Conservation (phyloP, 345 rosid genomes). For the Salix suchowensis region DNA sequence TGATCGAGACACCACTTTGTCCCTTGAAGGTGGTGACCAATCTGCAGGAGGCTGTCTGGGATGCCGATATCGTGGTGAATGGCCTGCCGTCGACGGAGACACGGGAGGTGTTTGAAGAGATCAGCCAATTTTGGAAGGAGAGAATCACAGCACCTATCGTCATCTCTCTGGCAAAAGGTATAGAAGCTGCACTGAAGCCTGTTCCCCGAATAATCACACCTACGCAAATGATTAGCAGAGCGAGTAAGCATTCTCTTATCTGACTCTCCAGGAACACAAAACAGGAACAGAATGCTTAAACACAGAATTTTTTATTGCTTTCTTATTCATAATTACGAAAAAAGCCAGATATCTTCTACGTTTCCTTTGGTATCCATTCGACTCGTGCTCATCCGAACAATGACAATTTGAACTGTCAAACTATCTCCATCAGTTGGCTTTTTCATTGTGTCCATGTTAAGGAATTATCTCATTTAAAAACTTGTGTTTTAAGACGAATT, state of each 20-base stretch:
- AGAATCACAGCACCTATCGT: slow-evolving; percentile 68
- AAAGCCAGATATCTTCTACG: background rate
- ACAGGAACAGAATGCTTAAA: background rate
- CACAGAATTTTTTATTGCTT: background rate
- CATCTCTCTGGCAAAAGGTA: slow-evolving; percentile 84
- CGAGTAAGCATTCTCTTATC: slow-evolving; percentile 50
- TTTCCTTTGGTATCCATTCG: background rate
- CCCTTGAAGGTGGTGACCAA: slow-evolving; percentile 93
- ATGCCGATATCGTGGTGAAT: slow-evolving; percentile 91
- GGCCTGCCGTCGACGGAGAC: slow-evolving; percentile 97
- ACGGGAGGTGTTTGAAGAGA: slow-evolving; percentile 74
- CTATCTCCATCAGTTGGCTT: background rate
- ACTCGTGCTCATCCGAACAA: background rate
- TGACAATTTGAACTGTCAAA: background rate
- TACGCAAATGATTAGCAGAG: slow-evolving; percentile 82
- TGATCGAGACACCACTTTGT: slow-evolving; percentile 89
- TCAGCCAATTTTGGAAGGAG: slow-evolving; percentile 83
- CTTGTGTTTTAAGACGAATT: too few species aligned
- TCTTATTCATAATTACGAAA: background rate
- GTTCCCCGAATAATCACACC: slow-evolving; percentile 86
- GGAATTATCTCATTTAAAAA: too few species aligned
- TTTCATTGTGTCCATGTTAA: background rate
- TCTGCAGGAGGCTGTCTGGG: slow-evolving; percentile 98
- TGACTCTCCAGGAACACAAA: background rate
- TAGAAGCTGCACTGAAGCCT: slow-evolving; percentile 79